Evolutionary conservation across 1,284 basidiomycete species (phyloP), one percentile per base, ranked within the genome.

Genomic region (Fistulina hepatica): DNA sequence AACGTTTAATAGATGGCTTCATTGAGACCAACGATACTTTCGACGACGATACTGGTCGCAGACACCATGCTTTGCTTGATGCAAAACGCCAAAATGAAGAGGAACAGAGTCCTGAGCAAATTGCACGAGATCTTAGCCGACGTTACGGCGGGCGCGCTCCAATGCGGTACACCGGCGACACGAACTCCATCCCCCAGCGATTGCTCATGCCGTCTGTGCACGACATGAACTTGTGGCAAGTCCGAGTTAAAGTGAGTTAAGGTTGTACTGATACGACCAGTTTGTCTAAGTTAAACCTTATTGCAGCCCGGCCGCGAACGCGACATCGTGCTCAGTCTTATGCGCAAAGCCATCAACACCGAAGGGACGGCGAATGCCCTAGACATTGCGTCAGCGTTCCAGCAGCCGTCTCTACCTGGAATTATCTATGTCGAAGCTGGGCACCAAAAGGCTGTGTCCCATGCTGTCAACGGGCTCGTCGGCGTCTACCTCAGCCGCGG

Each of bases 371-470:
- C 76, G 33, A 73, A 70, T 33, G 86, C 90, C 0, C 73, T 97
- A 38, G 73, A 75, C 21, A 92, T 99, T 49, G 67, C 86, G 35
- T 93, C 94, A 5, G 89, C 89, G 2, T 98, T 98, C 61, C 88
- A 93, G 59, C 83, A 93, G 34, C 93, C 97, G 56, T 94, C 93
- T 2, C 69, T 99, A 2, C 81, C 86, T 0, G 94, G 93, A 1
- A 89, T 91, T 73, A 82, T 99, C 48, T 98, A 97, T 56, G 79
- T 98, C 40, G 94, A 99, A 60, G 91, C 94, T 5, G 76, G 86
- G 33, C 82, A 82, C 45, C 76, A 89, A 20, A 81, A 88, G 42
- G 80, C 92, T 51, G 94, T 97, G 42, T 75, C 72, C 47, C 73
- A 83, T 35, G 92, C 93, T 2, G 77, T 89, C 54, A 73, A 78